phyloP scores from a whole-genome alignment of 257 asterid genomes.

The Rhazya stricta region DNA sequence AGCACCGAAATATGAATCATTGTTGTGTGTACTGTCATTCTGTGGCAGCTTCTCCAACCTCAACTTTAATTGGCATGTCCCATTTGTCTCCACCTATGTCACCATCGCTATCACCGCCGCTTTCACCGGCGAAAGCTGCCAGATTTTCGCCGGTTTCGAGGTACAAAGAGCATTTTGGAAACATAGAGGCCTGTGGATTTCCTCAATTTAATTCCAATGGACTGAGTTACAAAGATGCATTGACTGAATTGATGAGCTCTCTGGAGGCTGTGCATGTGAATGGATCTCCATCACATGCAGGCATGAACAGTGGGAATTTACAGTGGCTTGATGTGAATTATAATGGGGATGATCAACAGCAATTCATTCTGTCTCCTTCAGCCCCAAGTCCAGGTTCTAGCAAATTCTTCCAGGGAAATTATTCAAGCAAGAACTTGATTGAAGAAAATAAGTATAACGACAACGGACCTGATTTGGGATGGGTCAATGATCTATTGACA shows the following conservation, averaged over 20 bases:
- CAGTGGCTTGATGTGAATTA: constrained; percentile 55
- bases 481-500: constrained; percentile 96
- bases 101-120: constrained; percentile 55
- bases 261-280: constrained; percentile 55
- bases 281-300: not conserved
- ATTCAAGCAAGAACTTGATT: constrained; percentile 34
- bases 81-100: constrained; percentile 45
- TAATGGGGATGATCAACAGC: constrained; percentile 43
- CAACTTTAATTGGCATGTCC: constrained; percentile 52
- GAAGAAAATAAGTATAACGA: constrained; percentile 38
- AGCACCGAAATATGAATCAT: constrained; percentile 22
- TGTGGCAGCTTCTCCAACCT: constrained; percentile 53
- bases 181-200: constrained; percentile 21
- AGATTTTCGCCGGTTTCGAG: constrained; percentile 19
- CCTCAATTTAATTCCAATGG: constrained; percentile 21
- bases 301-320: constrained; percentile 7
- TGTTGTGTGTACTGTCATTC: constrained; percentile 68
- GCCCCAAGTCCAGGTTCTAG: constrained; percentile 30
- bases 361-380: constrained; percentile 65
- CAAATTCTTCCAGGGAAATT: constrained; percentile 29
- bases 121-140: constrained; percentile 42
- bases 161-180: constrained; percentile 19
- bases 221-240: constrained; percentile 39
- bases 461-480: constrained; percentile 76
- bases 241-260: constrained; percentile 59